A percentile compares a stretch with the other conserved stretches of the same genome.
phyloP scores from a whole-genome alignment of 768 basidiomycete genomes.

The Termitomyces sp. region DNA sequence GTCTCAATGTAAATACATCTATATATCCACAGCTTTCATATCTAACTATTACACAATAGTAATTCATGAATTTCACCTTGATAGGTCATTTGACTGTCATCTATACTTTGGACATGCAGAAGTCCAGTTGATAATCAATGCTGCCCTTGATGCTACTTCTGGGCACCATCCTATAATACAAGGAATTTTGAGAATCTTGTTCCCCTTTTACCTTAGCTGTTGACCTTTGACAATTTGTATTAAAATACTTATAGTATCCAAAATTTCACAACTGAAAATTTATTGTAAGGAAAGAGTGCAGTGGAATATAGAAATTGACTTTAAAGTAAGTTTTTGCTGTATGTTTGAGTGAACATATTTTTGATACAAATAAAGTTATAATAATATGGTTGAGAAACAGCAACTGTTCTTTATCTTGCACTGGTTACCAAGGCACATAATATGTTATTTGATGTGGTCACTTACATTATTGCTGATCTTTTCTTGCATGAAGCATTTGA shows the following conservation, averaged over 20 bases:
- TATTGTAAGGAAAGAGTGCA: background rate
- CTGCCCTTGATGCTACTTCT: background rate
- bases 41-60: background rate
- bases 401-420: background rate
- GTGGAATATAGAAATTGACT: background rate
- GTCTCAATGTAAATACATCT: background rate
- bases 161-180: background rate
- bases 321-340: no score
- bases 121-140: background rate
- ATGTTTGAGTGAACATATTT: no score
- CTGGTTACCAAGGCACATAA: no score
- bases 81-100: background rate
- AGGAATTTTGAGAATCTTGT: background rate
- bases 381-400: background rate
- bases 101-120: background rate
- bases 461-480: background rate
- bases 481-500: background rate
- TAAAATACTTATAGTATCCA: background rate
- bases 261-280: background rate
- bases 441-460: no score
- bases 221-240: background rate
- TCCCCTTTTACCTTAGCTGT: background rate
- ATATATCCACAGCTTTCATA: no score
- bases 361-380: no score
- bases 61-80: background rate